A percentile compares a stretch with the other conserved stretches of the same genome.
These are phyloP conservation scores for Yarrowia alimentaria DNA, from an alignment of 805 yeast species.

Conservation along the genomic window DNA sequence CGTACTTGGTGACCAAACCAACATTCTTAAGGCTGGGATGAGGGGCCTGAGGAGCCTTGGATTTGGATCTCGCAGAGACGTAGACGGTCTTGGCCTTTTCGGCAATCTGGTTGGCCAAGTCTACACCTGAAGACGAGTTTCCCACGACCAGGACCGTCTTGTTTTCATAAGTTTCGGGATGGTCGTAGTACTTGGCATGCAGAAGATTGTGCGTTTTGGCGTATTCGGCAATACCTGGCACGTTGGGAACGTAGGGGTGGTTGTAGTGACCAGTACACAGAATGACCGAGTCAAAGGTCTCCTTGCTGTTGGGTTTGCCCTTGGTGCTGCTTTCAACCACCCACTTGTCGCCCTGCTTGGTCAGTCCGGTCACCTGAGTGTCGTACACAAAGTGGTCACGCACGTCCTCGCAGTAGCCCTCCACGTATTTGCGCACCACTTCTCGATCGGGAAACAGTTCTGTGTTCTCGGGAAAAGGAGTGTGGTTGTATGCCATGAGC, in stretches of 20 bases:
- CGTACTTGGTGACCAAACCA: neutral
- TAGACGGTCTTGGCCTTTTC: constrained; percentile 45
- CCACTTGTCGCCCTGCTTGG: constrained; percentile 45
- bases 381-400: constrained; percentile 46
- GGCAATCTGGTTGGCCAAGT: constrained; percentile 62
- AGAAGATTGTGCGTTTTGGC: constrained; percentile 47
- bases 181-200: constrained; percentile 59
- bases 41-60: constrained; percentile 12
- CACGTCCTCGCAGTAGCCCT: constrained; percentile 51
- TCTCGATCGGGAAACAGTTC: constrained; percentile 58
- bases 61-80: constrained; percentile 47
- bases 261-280: constrained; percentile 66
- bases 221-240: constrained; percentile 54
- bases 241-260: constrained; percentile 58
- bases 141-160: constrained; percentile 65
- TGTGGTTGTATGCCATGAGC: constrained; percentile 63
- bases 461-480: constrained; percentile 48
- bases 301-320: constrained; percentile 14
- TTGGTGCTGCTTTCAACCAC: constrained; percentile 41
- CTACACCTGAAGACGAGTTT: constrained; percentile 74
- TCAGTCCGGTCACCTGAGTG: constrained; percentile 49
- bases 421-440: constrained; percentile 62
- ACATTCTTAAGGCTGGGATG: constrained; percentile 32
- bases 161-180: constrained; percentile 46
- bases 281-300: constrained; percentile 57